A percentile compares a stretch with the other conserved stretches of the same genome.
Evolutionary conservation across 2,329 filamentous ascomycete genomes (phyloP).

Genomic region (Botrytis galanthina): DNA sequence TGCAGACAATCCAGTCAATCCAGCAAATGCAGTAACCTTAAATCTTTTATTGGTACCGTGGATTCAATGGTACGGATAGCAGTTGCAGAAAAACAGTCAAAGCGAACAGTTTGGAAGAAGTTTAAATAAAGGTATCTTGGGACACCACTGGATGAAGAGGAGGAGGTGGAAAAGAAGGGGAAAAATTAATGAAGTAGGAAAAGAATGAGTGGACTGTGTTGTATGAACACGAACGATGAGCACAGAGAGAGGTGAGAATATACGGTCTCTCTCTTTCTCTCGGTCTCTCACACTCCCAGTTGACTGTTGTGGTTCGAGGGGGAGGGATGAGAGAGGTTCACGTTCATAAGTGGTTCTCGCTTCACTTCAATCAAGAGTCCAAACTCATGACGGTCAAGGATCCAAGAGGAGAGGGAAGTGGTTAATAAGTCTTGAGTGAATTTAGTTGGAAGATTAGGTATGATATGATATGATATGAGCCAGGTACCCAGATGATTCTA

Average conservation of each 20-base stretch:
- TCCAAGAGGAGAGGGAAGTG: conserved; percentile 1
- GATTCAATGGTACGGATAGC: not conserved
- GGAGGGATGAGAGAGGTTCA: not conserved
- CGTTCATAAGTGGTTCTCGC: not conserved
- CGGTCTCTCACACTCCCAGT: not conserved
- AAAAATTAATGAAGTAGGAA: not conserved
- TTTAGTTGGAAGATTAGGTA: not conserved
- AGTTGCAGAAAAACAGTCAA: not conserved
- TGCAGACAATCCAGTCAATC: not conserved
- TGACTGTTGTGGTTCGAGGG: not conserved
- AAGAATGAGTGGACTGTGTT: conserved; percentile 19
- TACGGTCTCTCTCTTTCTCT: not conserved
- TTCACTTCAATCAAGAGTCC: conserved; percentile 3
- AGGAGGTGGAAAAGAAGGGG: conserved; percentile 5
- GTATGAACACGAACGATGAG: conserved; percentile 12
- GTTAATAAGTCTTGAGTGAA: conserved; percentile 2
- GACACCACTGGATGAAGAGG: not conserved
- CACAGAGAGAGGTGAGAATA: not conserved
- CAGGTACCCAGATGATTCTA: not conserved
- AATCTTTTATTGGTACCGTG: not conserved
- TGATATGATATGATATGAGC: not conserved
- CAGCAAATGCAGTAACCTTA: not conserved
- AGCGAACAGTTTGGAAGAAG: not conserved
- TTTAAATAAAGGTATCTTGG: not conserved
- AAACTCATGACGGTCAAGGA: conserved; percentile 4